Percentiles rank a stretch among this genome's conserved stretches.
phyloP scores from a whole-genome alignment of 1,284 basidiomycete species.

The Tylopilus orsonianus region DNA sequence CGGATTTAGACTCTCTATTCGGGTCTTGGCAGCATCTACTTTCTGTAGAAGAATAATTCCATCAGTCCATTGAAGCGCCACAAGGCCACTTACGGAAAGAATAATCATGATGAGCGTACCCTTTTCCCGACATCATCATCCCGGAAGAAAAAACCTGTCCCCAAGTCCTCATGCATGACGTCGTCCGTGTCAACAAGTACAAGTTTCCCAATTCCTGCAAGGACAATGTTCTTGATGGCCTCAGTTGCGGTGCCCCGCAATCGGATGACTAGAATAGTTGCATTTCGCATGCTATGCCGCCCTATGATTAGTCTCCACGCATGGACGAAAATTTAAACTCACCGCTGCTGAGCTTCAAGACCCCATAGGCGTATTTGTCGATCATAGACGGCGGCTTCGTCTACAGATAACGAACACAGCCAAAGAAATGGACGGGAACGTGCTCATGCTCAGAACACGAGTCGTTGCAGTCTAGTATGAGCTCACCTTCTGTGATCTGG shows the following conservation, averaged over 20 bases:
- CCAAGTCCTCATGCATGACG: constrained; percentile 79
- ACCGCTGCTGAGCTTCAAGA: constrained; percentile 95
- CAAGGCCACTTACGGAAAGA: constrained; percentile 33
- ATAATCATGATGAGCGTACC: constrained; percentile 43
- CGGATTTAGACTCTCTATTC: constrained; percentile 90
- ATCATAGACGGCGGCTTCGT: constrained; percentile 90
- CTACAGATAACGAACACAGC: constrained; percentile 36
- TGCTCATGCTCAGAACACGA: constrained; percentile 6
- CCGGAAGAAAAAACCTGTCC: constrained; percentile 91
- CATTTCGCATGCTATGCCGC: constrained; percentile 81
- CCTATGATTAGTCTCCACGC: constrained; percentile 6
- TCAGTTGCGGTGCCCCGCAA: constrained; percentile 92
- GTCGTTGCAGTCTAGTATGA: background rate
- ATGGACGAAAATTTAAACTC: constrained; percentile 20
- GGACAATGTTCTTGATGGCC: constrained; percentile 91
- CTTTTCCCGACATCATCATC: constrained; percentile 89
- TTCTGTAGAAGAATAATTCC: constrained; percentile 49
- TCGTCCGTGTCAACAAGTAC: constrained; percentile 64
- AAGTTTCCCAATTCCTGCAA: constrained; percentile 75
- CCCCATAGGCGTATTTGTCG: constrained; percentile 98
- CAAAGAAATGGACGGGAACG: background rate
- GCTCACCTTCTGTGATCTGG: constrained; percentile 36
- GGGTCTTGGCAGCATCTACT: constrained; percentile 78
- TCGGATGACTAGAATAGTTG: constrained; percentile 84
- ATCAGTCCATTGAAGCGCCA: constrained; percentile 39